These are phyloP conservation scores for Reticulascus tulasneorum DNA, from an alignment of 2,329 filamentous ascomycete species.

Conservation along the genomic window DNA sequence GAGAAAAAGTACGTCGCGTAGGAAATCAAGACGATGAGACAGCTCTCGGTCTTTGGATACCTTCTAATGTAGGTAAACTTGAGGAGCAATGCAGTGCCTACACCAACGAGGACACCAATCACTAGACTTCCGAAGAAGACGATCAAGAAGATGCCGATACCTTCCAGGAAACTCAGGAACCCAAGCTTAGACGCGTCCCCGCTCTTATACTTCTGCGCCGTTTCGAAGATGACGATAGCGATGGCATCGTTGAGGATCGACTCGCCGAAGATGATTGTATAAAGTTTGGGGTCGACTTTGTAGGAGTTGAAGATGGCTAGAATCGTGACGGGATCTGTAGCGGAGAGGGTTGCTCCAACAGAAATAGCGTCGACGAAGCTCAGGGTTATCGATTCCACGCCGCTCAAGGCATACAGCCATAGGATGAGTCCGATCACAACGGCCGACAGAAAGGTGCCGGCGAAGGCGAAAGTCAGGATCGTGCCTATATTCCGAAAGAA, in stretches of 20 bases:
- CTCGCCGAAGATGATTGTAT: constrained; percentile 98
- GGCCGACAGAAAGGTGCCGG: constrained; percentile 93
- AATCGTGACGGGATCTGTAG: constrained; percentile 96
- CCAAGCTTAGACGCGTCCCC: constrained; percentile 69
- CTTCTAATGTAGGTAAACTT: constrained; percentile 93
- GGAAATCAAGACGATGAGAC: constrained; percentile 85
- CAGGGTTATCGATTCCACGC: constrained; percentile 79
- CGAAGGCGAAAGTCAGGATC: constrained; percentile 96
- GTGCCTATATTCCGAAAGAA: constrained; percentile 98
- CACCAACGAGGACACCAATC: constrained; percentile 83
- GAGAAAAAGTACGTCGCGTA: constrained; percentile 98
- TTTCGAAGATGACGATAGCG: constrained; percentile 97
- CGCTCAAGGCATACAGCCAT: constrained; percentile 83
- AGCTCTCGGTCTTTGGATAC: constrained; percentile 95
- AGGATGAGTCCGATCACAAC: constrained; percentile 88
- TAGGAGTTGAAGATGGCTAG: constrained; percentile 98
- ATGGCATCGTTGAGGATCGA: constrained; percentile 98
- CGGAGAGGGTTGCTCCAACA: constrained; percentile 91
- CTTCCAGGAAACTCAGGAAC: constrained; percentile 81
- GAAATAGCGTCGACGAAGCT: constrained; percentile 94
- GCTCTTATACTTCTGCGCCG: constrained; percentile 85
- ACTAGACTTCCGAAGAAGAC: constrained; percentile 93
- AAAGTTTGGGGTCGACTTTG: constrained; percentile 97
- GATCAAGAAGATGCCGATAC: constrained; percentile 88
- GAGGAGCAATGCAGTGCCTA: constrained; percentile 79